Percentiles rank a stretch among this genome's conserved stretches.
Conservation (phyloP, 2,329 filamentous ascomycete genomes). For the Paracoccidioides brasiliensis region DNA sequence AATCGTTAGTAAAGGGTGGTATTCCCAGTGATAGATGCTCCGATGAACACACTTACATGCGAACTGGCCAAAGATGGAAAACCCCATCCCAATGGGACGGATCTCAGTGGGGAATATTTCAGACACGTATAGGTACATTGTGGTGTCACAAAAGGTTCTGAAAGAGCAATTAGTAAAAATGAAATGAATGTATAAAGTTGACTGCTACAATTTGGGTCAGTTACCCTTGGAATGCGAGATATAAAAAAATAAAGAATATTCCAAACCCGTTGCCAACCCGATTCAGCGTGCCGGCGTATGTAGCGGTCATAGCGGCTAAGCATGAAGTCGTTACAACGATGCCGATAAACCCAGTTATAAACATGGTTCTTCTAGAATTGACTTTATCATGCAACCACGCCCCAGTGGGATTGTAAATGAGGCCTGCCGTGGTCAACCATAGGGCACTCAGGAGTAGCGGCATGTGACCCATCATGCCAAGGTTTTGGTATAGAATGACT, state of each 20-base stretch:
- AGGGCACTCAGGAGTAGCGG: slow-evolving; percentile 33
- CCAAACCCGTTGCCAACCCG: slow-evolving; percentile 29
- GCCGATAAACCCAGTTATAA: slow-evolving; percentile 31
- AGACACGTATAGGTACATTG: slow-evolving; percentile 34
- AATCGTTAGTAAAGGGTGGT: slow-evolving; percentile 1
- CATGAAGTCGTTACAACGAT: slow-evolving; percentile 30
- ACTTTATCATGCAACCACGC: slow-evolving; percentile 26
- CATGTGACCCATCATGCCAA: slow-evolving; percentile 32
- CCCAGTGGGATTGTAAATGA: slow-evolving; percentile 27
- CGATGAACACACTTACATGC: slow-evolving; percentile 18
- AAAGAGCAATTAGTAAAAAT: background rate
- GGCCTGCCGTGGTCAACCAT: slow-evolving; percentile 36
- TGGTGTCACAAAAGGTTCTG: slow-evolving; percentile 35
- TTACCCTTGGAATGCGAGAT: slow-evolving; percentile 38
- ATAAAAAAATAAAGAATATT: slow-evolving; percentile 33
- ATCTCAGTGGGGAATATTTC: slow-evolving; percentile 40
- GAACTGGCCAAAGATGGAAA: slow-evolving; percentile 40
- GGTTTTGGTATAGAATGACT: slow-evolving; percentile 31
- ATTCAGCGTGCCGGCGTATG: slow-evolving; percentile 28
- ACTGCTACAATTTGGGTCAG: slow-evolving; percentile 1
- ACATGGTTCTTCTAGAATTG: slow-evolving; percentile 29
- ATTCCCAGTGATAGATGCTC: slow-evolving; percentile 1
- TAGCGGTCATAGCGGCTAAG: slow-evolving; percentile 26
- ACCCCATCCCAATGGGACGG: slow-evolving; percentile 40
- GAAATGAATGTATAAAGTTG: too few relatives aligned